Conservation (phyloP, 306 rosid genomes). For the Cicer arietinum region DNA sequence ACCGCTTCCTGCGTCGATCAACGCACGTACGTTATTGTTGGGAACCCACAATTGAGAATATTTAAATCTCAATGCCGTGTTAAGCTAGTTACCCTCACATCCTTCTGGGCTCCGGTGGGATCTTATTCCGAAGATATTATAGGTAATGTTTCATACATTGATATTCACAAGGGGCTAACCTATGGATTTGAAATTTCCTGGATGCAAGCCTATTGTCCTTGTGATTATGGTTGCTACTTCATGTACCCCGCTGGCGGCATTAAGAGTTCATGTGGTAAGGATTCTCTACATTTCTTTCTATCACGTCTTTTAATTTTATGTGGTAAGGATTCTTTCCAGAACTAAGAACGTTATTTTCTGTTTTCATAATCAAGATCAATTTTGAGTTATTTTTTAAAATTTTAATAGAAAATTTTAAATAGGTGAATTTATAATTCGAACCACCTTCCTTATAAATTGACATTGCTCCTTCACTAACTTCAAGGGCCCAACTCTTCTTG, state of each 20-base stretch:
- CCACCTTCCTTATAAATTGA: too few relatives aligned
- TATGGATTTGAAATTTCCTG: slow-evolving; percentile 10
- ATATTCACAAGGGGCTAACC: neutral
- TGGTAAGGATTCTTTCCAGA: too few relatives aligned
- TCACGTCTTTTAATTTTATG: too few relatives aligned
- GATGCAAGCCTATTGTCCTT: neutral
- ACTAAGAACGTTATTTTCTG: too few relatives aligned
- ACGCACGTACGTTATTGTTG: neutral
- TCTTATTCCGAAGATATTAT: too few relatives aligned
- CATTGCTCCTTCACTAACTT: too few relatives aligned
- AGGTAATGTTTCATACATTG: neutral
- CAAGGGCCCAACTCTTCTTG: too few relatives aligned
- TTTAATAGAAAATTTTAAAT: too few relatives aligned
- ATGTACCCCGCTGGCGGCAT: neutral
- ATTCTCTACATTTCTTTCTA: too few relatives aligned
- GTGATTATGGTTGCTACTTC: neutral
- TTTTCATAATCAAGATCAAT: too few relatives aligned
- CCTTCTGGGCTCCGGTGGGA: neutral
- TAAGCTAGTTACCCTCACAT: neutral
- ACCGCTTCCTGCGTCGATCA: neutral
- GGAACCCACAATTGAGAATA: neutral
- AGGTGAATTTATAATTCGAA: too few relatives aligned
- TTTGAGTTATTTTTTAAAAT: too few relatives aligned
- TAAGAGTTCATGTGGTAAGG: neutral
- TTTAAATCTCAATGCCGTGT: neutral